A percentile compares a stretch with the other conserved stretches of the same genome.
Conservation (phyloP, 208 protist genomes). For the Kentomonas sorsogonicus region DNA sequence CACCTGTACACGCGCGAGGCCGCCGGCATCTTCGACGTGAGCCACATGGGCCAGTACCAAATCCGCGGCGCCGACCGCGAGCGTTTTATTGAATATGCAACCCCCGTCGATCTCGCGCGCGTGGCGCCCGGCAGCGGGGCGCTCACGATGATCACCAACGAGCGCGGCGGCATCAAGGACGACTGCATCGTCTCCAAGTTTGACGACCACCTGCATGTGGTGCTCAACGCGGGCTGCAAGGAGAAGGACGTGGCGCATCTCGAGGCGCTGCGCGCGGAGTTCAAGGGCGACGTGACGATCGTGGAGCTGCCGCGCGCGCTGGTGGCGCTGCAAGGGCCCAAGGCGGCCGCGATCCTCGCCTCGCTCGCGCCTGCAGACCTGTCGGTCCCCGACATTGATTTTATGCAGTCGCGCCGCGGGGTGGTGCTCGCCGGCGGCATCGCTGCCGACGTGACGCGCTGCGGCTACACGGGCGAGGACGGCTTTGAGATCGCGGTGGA, state of each 20-base stretch:
- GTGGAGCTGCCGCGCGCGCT: conserved; percentile 73
- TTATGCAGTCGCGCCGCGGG: conserved; percentile 74
- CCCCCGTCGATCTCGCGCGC: conserved; percentile 72
- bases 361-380: conserved; percentile 25
- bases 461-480: conserved; percentile 98
- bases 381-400: conserved; percentile 43
- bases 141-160: conserved; percentile 93
- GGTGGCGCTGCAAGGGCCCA: conserved; percentile 93
- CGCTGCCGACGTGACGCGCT: conserved; percentile 69
- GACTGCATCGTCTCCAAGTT: conserved; percentile 94
- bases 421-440: conserved; percentile 49
- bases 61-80: conserved; percentile 87
- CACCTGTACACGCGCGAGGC: conserved; percentile 86
- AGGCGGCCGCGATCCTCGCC: conserved; percentile 53
- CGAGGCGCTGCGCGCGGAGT: conserved; percentile 28
- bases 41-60: conserved; percentile 94
- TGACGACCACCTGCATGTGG: conserved; percentile 87
- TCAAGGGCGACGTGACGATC: conserved; percentile 81
- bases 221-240: conserved; percentile 96
- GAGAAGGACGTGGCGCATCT: conserved; percentile 93
- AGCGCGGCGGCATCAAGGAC: conserved; percentile 91
- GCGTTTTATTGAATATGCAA: conserved; percentile 91
- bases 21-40: conserved; percentile 95
- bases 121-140: conserved; percentile 32
- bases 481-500: conserved; percentile 96